Conservation (phyloP, 1,284 basidiomycete species). For the Xerocomus cyaneibrunnescens region DNA sequence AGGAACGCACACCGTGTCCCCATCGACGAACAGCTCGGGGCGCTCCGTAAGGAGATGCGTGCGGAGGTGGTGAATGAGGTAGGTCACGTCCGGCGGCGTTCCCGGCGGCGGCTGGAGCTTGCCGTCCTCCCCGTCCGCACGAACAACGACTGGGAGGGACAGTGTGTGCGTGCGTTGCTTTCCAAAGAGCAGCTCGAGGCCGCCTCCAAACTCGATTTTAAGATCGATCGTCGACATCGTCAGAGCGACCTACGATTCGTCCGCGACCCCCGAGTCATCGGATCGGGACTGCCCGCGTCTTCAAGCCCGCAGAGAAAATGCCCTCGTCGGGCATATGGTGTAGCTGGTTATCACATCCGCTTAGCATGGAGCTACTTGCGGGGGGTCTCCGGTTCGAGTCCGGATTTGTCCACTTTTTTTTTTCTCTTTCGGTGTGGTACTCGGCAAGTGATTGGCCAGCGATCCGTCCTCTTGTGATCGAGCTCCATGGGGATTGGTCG, state of each 20-base stretch:
- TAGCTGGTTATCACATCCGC: slow-evolving; percentile 52
- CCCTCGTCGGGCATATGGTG: slow-evolving; percentile 41
- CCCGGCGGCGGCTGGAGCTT: neutral
- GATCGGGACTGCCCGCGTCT: neutral
- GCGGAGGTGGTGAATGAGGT: slow-evolving; percentile 79
- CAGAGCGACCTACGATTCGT: no score
- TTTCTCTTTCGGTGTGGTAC: neutral
- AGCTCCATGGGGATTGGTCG: no score
- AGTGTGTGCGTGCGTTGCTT: slow-evolving; percentile 65
- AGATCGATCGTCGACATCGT: slow-evolving; percentile 32
- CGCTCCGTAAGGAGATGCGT: slow-evolving; percentile 82
- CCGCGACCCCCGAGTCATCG: no score
- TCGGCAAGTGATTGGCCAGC: no score
- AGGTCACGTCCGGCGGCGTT: slow-evolving; percentile 60
- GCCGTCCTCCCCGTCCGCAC: neutral
- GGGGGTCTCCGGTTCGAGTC: slow-evolving; percentile 42
- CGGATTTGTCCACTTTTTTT: slow-evolving; percentile 34
- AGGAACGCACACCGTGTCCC: slow-evolving; percentile 70
- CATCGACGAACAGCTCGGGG: slow-evolving; percentile 88
- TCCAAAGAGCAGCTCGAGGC: slow-evolving; percentile 79
- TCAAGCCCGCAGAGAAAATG: no score
- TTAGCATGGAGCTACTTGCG: slow-evolving; percentile 40
- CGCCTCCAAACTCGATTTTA: slow-evolving; percentile 74
- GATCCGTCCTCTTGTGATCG: no score
- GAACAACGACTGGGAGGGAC: slow-evolving; percentile 43